Evolutionary conservation across 768 basidiomycete genomes (phyloP), one percentile per base, ranked within the genome.

Genomic region (Suillus subaureus): DNA sequence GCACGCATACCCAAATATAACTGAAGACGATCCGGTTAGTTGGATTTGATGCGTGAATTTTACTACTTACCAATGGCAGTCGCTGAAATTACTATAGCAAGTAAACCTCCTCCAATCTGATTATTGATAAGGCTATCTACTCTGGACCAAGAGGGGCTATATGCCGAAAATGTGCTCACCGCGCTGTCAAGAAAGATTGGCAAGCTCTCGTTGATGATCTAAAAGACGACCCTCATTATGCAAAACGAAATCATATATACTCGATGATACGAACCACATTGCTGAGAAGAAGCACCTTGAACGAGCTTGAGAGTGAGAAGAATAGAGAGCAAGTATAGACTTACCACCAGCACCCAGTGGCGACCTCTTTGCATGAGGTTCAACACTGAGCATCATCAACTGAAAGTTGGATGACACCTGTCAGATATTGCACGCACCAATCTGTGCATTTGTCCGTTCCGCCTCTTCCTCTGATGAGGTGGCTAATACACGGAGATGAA

Each of bases 341-440:
- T 62, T 72, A 94, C 96, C 61, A 97, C 96, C 9, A 99, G 85
- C 16, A 98, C 94, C 97, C 97, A 96, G 75, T 96, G 94, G 6
- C 93, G 85, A 0, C 93, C 92, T 67, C 81, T 85, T 45, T 80
- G 75, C 83, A 89, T 83, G 21, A 89, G 75, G 9, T 73, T 73
- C 45, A 89, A 76, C 23, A 89, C 88, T 89, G 37, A 28, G 31
- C 6, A 23, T 58, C 45, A 61, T 51, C 39, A 21, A 4, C 40
- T 58, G 72, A 63, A 67, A 70, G 9, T 2, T 39, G 8, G 4
- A 35, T 6, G 16, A 31, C 18, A 40, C 23, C 35, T 8, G 2
- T n/a, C 18, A 33, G 21, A 33, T n/a, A 55, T 12, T 35, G 23
- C n/a, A 64, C 75, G 3, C 58, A 89, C 92, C 92, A 78, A 84